phyloP scores from a whole-genome alignment of 2,329 filamentous ascomycete genomes.

The Stagonosporopsis vannaccii region DNA sequence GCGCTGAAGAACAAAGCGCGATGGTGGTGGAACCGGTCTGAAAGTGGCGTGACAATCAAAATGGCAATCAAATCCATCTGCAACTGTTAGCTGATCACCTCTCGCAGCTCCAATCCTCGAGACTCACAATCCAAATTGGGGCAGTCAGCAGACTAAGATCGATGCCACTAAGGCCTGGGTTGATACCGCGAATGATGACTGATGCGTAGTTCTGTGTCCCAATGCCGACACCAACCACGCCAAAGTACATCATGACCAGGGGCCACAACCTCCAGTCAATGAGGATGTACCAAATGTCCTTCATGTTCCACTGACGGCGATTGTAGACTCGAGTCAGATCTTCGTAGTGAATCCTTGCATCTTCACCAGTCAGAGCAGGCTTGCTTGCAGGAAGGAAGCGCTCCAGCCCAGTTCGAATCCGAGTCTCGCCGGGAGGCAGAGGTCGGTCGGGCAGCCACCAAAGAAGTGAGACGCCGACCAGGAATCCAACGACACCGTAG shows the following conservation, averaged over 20 bases:
- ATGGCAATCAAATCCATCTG: conserved; percentile 90
- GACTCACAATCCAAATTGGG: conserved; percentile 86
- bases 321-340: conserved; percentile 85
- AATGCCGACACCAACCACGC: conserved; percentile 90
- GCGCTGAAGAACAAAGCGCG: conserved; percentile 82
- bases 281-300: conserved; percentile 73
- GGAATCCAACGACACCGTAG: conserved; percentile 77
- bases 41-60: conserved; percentile 81
- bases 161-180: conserved; percentile 74
- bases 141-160: conserved; percentile 84
- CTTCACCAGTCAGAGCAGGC: conserved; percentile 77
- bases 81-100: conserved; percentile 14
- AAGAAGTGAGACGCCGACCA: conserved; percentile 75
- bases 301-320: conserved; percentile 73
- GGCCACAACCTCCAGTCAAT: conserved; percentile 91
- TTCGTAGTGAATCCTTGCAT: conserved; percentile 82
- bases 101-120: neutral
- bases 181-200: conserved; percentile 82
- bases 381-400: conserved; percentile 72
- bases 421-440: conserved; percentile 71
- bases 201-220: conserved; percentile 88
- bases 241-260: conserved; percentile 89
- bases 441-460: conserved; percentile 94
- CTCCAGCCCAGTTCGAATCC: conserved; percentile 60
- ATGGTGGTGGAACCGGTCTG: conserved; percentile 83